A percentile compares a stretch with the other conserved stretches of the same genome.
These are phyloP conservation scores for Dictyostelium brefeldianum DNA, from an alignment of 78 protist species.

Conservation along the genomic window DNA sequence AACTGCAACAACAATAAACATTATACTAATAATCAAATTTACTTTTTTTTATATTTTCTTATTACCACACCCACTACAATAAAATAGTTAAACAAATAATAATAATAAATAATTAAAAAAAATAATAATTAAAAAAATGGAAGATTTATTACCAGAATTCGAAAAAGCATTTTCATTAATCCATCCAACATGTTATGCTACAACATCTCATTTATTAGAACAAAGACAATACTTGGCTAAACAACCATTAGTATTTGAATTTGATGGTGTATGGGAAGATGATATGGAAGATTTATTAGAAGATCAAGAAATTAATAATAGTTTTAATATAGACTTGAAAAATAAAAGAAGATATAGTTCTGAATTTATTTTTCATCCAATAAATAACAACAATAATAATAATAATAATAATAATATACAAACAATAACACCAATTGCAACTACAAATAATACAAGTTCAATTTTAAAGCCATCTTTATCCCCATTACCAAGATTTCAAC, in stretches of 20 bases:
- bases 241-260: constrained; percentile 30
- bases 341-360: constrained; percentile 9
- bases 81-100: neutral
- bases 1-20: too few species aligned
- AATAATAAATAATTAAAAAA: neutral
- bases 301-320: neutral
- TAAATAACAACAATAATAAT: neutral
- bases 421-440: too few species aligned
- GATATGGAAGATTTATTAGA: neutral
- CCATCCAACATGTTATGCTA: constrained; percentile 50
- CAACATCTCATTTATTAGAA: constrained; percentile 25
- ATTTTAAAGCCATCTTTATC: constrained; percentile 1
- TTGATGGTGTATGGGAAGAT: constrained; percentile 26
- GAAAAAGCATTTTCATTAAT: constrained; percentile 26
- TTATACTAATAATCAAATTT: too few species aligned
- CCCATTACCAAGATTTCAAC: neutral
- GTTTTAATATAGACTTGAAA: neutral
- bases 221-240: constrained; percentile 27
- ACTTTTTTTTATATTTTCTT: too few species aligned
- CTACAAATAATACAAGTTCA: neutral
- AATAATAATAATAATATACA: neutral
- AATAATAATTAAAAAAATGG: constrained; percentile 21
- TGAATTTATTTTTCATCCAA: neutral
- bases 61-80: too few species aligned
- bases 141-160: constrained; percentile 41